These are phyloP conservation scores for Cerrena zonata DNA, from an alignment of 1,284 basidiomycete species.

Conservation along the genomic window DNA sequence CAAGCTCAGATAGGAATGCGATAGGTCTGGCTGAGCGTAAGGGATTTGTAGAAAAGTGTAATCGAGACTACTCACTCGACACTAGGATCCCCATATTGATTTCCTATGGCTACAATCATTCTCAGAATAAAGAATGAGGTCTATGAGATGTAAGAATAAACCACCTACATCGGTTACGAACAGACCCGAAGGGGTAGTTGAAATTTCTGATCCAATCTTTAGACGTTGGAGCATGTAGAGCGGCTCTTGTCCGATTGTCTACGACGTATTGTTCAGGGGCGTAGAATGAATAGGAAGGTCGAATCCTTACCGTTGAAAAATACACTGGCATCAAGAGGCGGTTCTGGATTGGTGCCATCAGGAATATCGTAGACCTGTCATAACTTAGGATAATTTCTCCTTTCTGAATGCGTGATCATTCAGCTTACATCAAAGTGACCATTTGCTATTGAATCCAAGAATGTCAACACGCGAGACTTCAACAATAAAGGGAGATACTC, in stretches of 20 bases:
- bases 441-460: not conserved
- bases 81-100: constrained; percentile 1
- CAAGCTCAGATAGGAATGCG: constrained; percentile 60
- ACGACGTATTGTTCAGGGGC: not conserved
- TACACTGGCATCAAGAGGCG: constrained; percentile 9
- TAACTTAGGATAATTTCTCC: not conserved
- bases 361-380: constrained; percentile 14
- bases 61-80: not conserved
- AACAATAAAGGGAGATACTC: constrained; percentile 10
- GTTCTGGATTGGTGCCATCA: constrained; percentile 10
- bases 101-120: not conserved
- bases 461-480: not conserved
- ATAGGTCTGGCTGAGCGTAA: constrained; percentile 41
- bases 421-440: constrained; percentile 22
- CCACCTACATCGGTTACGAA: constrained; percentile 3
- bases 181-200: constrained; percentile 10
- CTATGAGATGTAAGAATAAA: not conserved
- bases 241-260: constrained; percentile 7
- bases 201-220: constrained; percentile 8
- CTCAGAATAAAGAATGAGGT: too few relatives aligned
- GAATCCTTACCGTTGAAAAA: constrained; percentile 12
- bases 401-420: too few relatives aligned
- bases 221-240: constrained; percentile 9
- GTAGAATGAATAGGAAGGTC: constrained; percentile 2
- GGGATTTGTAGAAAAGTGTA: not conserved